Conservation (phyloP, 83 land plant species). For the Diphasiastrum complanatum region DNA sequence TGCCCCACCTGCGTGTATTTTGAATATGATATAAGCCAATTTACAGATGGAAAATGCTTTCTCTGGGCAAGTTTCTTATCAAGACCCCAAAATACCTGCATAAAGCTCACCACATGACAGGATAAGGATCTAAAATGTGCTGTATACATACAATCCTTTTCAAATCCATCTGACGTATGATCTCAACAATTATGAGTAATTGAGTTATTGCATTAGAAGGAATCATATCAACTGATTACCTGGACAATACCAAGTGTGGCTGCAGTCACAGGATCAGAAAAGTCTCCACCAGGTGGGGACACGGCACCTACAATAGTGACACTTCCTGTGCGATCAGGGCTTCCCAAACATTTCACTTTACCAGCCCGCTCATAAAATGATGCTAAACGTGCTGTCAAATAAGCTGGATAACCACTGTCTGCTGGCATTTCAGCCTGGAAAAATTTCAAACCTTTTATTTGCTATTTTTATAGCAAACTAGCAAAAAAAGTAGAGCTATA, state of each 20-base stretch:
- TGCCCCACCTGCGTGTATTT: conserved; percentile 95
- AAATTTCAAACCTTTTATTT: not conserved
- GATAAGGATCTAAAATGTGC: not conserved
- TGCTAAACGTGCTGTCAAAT: conserved; percentile 89
- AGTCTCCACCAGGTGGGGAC: conserved; percentile 99
- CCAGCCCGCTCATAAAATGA: conserved; percentile 99
- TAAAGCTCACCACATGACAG: not conserved
- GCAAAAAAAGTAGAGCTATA: not conserved
- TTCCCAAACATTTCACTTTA: conserved; percentile 96
- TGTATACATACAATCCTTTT: too few relatives aligned
- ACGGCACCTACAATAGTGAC: conserved; percentile 99
- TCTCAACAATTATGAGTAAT: too few relatives aligned
- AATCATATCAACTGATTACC: conserved; percentile 33
- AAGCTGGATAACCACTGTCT: conserved; percentile 99
- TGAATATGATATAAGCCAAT: conserved; percentile 99
- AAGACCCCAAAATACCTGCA: conserved; percentile 98
- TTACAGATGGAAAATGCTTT: conserved; percentile 98
- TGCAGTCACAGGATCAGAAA: conserved; percentile 98
- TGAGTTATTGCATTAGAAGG: too few relatives aligned
- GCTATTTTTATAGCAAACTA: too few relatives aligned
- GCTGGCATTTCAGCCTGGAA: conserved; percentile 99
- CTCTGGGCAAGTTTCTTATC: conserved; percentile 99
- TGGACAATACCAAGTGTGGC: conserved; percentile 99
- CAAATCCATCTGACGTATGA: too few relatives aligned
- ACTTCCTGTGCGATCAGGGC: conserved; percentile 97